phyloP scores from a whole-genome alignment of 495 filamentous ascomycete genomes.

The Penicillium arizonense region DNA sequence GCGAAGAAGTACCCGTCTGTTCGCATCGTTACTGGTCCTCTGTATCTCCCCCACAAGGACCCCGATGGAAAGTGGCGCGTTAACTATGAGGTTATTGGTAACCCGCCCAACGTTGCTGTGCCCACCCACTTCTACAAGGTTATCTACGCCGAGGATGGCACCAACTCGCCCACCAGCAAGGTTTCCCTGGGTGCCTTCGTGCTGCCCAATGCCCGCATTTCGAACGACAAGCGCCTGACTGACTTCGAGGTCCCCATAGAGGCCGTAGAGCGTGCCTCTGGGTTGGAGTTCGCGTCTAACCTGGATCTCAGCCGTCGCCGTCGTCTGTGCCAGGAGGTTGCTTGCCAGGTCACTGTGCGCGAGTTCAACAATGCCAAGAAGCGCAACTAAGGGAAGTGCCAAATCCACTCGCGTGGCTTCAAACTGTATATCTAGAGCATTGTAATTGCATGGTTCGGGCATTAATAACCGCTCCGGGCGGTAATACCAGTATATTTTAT shows the following conservation, averaged over 20 bases:
- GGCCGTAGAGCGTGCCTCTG: conserved; percentile 85
- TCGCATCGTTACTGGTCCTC: conserved; percentile 86
- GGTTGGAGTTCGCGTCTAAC: conserved; percentile 83
- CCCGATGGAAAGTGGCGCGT: conserved; percentile 93
- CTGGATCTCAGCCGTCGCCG: conserved; percentile 70
- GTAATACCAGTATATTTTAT: conserved; percentile 11
- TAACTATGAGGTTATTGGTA: conserved; percentile 93
- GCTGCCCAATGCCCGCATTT: conserved; percentile 86
- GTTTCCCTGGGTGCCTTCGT: conserved; percentile 95
- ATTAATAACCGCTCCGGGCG: conserved; percentile 15
- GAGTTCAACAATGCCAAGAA: conserved; percentile 60
- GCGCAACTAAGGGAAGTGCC: conserved; percentile 2
- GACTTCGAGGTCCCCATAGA: conserved; percentile 96
- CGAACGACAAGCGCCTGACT: conserved; percentile 75
- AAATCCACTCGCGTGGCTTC: background rate
- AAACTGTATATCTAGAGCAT: conserved; percentile 25
- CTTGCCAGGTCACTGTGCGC: conserved; percentile 74
- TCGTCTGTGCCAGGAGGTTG: conserved; percentile 81
- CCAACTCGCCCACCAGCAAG: conserved; percentile 53
- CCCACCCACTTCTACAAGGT: conserved; percentile 99
- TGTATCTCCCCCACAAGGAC: conserved; percentile 84
- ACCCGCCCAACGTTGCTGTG: conserved; percentile 90
- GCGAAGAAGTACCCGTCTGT: conserved; percentile 81
- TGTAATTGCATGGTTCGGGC: conserved; percentile 26
- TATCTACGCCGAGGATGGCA: conserved; percentile 87